Evolutionary conservation across 2,329 filamentous ascomycete species (phyloP).

Genomic region (Ceratocystis cubensis): DNA sequence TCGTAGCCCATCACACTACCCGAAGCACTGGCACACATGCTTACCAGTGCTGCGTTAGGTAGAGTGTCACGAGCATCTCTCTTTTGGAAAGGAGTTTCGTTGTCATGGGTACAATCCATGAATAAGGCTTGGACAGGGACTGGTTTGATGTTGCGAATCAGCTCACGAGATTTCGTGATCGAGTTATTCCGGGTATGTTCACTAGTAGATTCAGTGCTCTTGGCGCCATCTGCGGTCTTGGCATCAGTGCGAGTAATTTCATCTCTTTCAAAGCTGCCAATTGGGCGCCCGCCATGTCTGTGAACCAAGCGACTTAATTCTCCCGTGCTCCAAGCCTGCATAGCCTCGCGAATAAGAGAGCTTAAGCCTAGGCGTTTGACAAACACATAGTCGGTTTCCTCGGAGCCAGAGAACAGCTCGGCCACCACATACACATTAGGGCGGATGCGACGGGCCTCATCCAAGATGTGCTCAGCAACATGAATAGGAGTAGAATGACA

Average conservation of each 20-base stretch:
- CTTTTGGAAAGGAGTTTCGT: constrained; percentile 91
- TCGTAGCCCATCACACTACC: constrained; percentile 98
- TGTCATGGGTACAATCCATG: constrained; percentile 99
- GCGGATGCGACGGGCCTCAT: constrained; percentile 78
- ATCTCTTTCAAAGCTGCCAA: constrained; percentile 94
- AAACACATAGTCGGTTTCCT: constrained; percentile 92
- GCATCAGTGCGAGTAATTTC: constrained; percentile 56
- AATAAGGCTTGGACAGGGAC: constrained; percentile 85
- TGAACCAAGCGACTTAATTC: constrained; percentile 90
- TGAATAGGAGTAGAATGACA: constrained; percentile 92
- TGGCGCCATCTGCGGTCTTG: constrained; percentile 19
- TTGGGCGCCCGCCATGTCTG: constrained; percentile 81
- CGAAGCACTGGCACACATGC: constrained; percentile 88
- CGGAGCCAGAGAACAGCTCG: constrained; percentile 88
- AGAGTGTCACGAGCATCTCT: constrained; percentile 87
- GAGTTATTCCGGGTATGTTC: constrained; percentile 23
- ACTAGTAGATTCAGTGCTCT: background rate
- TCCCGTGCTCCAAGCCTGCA: constrained; percentile 94
- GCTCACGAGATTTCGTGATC: constrained; percentile 40
- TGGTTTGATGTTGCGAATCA: constrained; percentile 71
- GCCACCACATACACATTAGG: constrained; percentile 86
- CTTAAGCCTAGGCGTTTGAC: constrained; percentile 85
- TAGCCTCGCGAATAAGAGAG: constrained; percentile 86
- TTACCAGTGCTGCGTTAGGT: constrained; percentile 83
- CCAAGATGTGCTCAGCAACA: constrained; percentile 87